Evolutionary conservation across 1,284 basidiomycete species (phyloP).

Genomic region (Rhizoctonia solani): DNA sequence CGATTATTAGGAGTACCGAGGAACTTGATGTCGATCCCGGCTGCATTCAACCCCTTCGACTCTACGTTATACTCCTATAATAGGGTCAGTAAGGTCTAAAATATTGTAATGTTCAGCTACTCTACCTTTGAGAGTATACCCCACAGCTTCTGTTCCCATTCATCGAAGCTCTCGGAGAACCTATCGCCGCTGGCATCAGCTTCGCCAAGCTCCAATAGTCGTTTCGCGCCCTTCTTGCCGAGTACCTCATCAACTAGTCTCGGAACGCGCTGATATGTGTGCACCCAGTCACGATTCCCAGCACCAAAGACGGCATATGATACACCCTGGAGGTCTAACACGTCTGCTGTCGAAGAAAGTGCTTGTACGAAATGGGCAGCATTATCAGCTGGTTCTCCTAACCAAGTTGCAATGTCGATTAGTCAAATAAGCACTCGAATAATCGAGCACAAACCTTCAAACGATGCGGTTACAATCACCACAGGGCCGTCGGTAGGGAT

Average conservation of each 20-base stretch:
- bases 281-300: constrained; percentile 59
- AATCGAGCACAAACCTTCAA: constrained; percentile 50
- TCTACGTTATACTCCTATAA: constrained; percentile 35
- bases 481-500: constrained; percentile 56
- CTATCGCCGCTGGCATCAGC: constrained; percentile 52
- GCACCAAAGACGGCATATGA: constrained; percentile 58
- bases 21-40: constrained; percentile 46
- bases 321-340: constrained; percentile 46
- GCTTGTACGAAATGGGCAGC: constrained; percentile 55
- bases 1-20: constrained; percentile 48
- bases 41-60: constrained; percentile 41
- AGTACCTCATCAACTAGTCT: constrained; percentile 51
- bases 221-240: constrained; percentile 49
- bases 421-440: background rate
- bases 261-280: constrained; percentile 58
- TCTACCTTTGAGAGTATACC: constrained; percentile 42
- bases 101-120: background rate
- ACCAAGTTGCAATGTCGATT: constrained; percentile 14
- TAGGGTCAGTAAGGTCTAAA: background rate
- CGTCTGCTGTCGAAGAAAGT: constrained; percentile 45
- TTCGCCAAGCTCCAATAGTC: constrained; percentile 50
- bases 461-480: constrained; percentile 56
- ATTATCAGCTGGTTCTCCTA: constrained; percentile 55
- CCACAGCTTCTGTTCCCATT: constrained; percentile 53
- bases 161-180: constrained; percentile 56